These are phyloP conservation scores for Elsinoe australis DNA, from an alignment of 2,329 filamentous ascomycete genomes.

Conservation along the genomic window DNA sequence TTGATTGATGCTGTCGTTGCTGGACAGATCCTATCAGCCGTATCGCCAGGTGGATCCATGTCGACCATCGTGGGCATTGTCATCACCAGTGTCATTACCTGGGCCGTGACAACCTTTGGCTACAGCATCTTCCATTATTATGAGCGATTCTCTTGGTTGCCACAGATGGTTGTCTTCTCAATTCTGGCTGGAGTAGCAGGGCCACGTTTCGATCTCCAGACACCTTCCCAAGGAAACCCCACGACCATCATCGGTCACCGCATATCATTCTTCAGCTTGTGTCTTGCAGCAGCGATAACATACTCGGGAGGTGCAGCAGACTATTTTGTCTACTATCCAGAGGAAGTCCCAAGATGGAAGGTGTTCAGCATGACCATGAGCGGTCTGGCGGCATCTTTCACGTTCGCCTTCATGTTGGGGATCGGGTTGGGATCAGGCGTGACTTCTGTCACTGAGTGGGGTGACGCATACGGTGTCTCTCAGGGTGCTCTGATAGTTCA, in stretches of 20 bases:
- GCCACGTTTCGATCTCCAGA: constrained; percentile 49
- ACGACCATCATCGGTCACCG: constrained; percentile 49
- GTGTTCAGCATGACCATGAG: constrained; percentile 51
- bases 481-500: constrained; percentile 59
- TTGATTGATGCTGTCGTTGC: constrained; percentile 59
- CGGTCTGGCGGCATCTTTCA: constrained; percentile 52
- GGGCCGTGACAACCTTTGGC: constrained; percentile 59
- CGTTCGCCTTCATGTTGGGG: constrained; percentile 54
- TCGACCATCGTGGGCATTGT: constrained; percentile 60
- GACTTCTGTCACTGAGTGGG: constrained; percentile 45
- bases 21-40: constrained; percentile 61
- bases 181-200: constrained; percentile 57
- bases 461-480: constrained; percentile 49
- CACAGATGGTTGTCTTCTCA: constrained; percentile 53
- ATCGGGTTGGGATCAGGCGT: constrained; percentile 56
- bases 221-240: constrained; percentile 44
- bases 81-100: constrained; percentile 55
- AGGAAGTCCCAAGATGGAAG: constrained; percentile 43
- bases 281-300: constrained; percentile 56
- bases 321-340: constrained; percentile 60
- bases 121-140: constrained; percentile 62
- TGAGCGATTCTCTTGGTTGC: constrained; percentile 60
- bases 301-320: constrained; percentile 58
- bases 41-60: constrained; percentile 51
- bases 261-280: constrained; percentile 63